Evolutionary conservation across 306 rosid species (phyloP).

Genomic region (Benincasa hispida): DNA sequence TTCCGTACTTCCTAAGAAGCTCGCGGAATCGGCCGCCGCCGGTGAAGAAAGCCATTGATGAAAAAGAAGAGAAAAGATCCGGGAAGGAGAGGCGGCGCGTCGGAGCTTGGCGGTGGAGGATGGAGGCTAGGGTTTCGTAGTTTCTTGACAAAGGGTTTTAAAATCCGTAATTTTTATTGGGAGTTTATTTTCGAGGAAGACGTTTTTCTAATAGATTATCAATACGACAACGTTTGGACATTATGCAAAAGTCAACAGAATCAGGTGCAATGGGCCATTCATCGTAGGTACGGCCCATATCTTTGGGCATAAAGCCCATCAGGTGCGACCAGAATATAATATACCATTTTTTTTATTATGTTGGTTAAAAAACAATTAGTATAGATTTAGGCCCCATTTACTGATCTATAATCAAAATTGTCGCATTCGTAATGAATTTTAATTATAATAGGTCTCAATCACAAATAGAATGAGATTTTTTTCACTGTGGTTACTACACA

Average conservation of each 20-base stretch:
- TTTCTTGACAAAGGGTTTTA: not conserved
- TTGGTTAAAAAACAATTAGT: not conserved
- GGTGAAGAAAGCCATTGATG: slow-evolving; percentile 38
- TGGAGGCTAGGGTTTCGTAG: slow-evolving; percentile 8
- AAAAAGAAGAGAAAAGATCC: not conserved
- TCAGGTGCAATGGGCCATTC: not conserved
- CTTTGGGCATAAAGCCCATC: not conserved
- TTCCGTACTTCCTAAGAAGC: slow-evolving; percentile 74
- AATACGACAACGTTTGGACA: not conserved
- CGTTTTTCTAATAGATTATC: not conserved
- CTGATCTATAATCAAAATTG: too few species aligned
- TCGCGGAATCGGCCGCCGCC: slow-evolving; percentile 61
- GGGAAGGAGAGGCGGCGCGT: not conserved
- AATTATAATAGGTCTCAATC: too few species aligned
- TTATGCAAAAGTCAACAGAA: not conserved
- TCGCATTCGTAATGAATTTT: too few species aligned
- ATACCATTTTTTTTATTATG: not conserved
- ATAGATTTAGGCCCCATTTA: too few species aligned
- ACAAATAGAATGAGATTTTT: too few species aligned
- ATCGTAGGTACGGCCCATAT: not conserved
- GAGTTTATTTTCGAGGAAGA: not conserved
- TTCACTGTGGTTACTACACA: too few species aligned
- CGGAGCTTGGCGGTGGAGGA: not conserved
- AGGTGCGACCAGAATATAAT: not conserved
- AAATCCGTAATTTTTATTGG: not conserved